Evolutionary conservation across 2,329 filamentous ascomycete genomes (phyloP).

Genomic region (Epichloe gansuensis): DNA sequence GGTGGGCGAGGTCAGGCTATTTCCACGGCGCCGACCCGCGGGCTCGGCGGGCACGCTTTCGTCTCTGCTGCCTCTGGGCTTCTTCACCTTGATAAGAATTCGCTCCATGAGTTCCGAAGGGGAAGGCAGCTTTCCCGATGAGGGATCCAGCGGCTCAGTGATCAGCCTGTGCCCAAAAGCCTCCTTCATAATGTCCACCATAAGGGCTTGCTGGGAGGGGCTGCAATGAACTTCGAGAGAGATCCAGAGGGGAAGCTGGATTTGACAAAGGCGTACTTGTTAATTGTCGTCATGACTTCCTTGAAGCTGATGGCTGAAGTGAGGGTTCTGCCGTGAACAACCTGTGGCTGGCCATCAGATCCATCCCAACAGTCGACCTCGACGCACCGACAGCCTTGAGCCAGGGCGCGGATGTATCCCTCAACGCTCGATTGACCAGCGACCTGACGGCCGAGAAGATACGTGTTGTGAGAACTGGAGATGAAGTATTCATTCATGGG

Average conservation of each 20-base stretch:
- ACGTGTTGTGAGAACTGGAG: slow-evolving; percentile 97
- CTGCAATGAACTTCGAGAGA: slow-evolving; percentile 94
- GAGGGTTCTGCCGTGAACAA: slow-evolving; percentile 82
- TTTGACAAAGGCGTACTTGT: slow-evolving; percentile 83
- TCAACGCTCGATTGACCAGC: slow-evolving; percentile 85
- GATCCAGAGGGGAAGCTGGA: slow-evolving; percentile 81
- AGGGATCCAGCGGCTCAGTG: slow-evolving; percentile 58
- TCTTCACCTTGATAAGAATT: slow-evolving; percentile 92
- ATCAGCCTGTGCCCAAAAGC: slow-evolving; percentile 74
- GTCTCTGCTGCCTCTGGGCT: slow-evolving; percentile 37
- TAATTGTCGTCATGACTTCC: slow-evolving; percentile 86
- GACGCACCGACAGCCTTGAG: slow-evolving; percentile 83
- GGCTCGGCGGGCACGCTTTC: slow-evolving; percentile 23
- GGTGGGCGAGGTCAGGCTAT: slow-evolving; percentile 59
- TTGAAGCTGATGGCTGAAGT: slow-evolving; percentile 82
- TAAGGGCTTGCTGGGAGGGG: slow-evolving; percentile 66
- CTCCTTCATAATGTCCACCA: slow-evolving; percentile 82
- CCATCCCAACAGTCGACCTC: slow-evolving; percentile 99
- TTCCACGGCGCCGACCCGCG: slow-evolving; percentile 41
- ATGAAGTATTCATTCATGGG: slow-evolving; percentile 97
- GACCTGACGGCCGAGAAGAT: slow-evolving; percentile 82
- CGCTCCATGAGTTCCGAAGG: slow-evolving; percentile 75
- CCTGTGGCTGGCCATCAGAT: slow-evolving; percentile 71
- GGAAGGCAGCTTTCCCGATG: slow-evolving; percentile 60
- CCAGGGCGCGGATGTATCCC: slow-evolving; percentile 81